These are phyloP conservation scores for Rhinocladiella similis DNA, from an alignment of 2,329 filamentous ascomycete species.

Conservation along the genomic window DNA sequence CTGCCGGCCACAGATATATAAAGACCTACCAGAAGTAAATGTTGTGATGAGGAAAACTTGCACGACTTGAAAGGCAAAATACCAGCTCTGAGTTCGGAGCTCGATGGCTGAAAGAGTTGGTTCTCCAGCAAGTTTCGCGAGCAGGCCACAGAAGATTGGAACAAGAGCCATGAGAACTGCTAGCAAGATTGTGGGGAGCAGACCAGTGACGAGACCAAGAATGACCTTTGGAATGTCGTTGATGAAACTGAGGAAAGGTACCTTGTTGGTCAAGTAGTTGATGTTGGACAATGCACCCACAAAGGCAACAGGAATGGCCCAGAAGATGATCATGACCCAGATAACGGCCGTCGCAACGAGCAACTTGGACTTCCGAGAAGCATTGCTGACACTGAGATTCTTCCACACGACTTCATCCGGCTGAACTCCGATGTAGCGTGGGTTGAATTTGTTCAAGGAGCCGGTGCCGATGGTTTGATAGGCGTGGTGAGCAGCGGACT, in stretches of 20 bases:
- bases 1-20: neutral
- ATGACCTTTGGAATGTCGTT: constrained; percentile 67
- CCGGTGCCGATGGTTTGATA: constrained; percentile 55
- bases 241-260: constrained; percentile 72
- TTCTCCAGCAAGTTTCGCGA: constrained; percentile 76
- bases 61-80: constrained; percentile 72
- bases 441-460: constrained; percentile 77
- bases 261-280: constrained; percentile 56
- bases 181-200: constrained; percentile 77
- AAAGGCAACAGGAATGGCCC: constrained; percentile 72
- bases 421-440: constrained; percentile 79
- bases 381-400: constrained; percentile 72
- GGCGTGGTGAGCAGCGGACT: constrained; percentile 81
- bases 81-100: constrained; percentile 84
- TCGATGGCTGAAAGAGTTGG: constrained; percentile 79
- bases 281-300: constrained; percentile 90
- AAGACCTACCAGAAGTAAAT: constrained; percentile 58
- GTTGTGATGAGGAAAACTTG: constrained; percentile 91
- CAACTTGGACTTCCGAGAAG: constrained; percentile 58
- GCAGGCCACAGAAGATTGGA: constrained; percentile 75
- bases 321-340: constrained; percentile 79
- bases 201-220: constrained; percentile 77
- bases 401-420: constrained; percentile 89
- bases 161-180: constrained; percentile 85
- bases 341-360: constrained; percentile 70